Base-by-base conservation (phyloP, 768 basidiomycete species). In the Leccinum olivaceopallidum region DNA sequence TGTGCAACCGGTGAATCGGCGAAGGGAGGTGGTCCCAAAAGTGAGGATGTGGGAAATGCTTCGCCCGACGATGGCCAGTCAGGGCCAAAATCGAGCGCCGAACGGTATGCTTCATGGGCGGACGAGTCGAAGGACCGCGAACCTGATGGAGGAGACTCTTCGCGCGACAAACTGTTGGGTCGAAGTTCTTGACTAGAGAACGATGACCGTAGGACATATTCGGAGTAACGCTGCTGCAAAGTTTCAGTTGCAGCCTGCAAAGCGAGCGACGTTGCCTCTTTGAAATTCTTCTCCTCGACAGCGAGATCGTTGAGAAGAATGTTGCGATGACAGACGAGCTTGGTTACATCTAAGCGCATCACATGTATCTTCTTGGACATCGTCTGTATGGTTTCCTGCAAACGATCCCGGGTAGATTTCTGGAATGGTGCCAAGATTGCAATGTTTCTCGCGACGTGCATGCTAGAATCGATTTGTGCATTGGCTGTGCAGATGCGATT, bases 381-480 rank as follows among this genome's bases (percentile, higher is more conserved):
- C 18, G 75, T 77, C 65, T 86, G 85, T 18, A 95, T 77, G 3
- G 86, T 80, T 24, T 75, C 66, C 24, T 83, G 76, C 28, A 99
- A 81, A 50, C 87, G 83, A 62, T 93, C 90, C 52, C 95, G 85
- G 4, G 95, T 95, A 9, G 87, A 79, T 53, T 85, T 85, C 68
- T 89, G 92, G 73, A 98, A 95, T 4, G 97, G 95, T 16, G 92
- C 89, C 42, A 98, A 80, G 48, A 90, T 84, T 2, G 88, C 88
- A 22, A 98, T 81, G 67, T 95, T 96, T 47, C 90, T 87, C 22
- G 89, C 84, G 48, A 89, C 77, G 18, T 88, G 86, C 71, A 95
- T 75, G 62, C 89, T 84, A 10, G 81, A 73, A 53, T 89, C 85
- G 24, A 96, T 85, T 61, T 84, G 81, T 2, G 79, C 69, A 62